phyloP scores from a whole-genome alignment of 2,329 filamentous ascomycete genomes.

The Cytospora schulzeri region DNA sequence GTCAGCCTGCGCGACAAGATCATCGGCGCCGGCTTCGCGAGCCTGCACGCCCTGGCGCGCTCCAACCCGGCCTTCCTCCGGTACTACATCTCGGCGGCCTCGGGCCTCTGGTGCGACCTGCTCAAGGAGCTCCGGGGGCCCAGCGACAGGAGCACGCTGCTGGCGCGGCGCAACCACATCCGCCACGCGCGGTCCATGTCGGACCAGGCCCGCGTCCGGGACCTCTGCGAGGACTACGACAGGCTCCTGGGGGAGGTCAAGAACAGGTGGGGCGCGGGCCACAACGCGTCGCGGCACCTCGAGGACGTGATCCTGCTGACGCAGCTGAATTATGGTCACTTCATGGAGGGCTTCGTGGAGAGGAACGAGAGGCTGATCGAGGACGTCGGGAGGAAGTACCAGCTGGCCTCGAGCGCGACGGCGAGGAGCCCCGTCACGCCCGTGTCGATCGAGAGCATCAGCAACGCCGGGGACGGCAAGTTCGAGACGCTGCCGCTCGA shows the following conservation, averaged over 20 bases:
- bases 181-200: conserved; percentile 21
- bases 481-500: conserved; percentile 3
- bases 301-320: conserved; percentile 27
- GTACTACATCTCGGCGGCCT: conserved; percentile 28
- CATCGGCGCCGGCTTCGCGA: conserved; percentile 26
- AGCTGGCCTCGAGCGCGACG: conserved; percentile 7
- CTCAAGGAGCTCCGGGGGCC: conserved; percentile 26
- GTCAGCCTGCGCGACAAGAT: conserved; percentile 26
- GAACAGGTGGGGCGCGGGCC: conserved; percentile 20
- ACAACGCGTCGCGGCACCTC: conserved; percentile 25
- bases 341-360: conserved; percentile 22
- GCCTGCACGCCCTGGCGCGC: conserved; percentile 27
- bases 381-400: conserved; percentile 24
- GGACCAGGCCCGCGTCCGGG: conserved; percentile 8
- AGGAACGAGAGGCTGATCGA: conserved; percentile 22
- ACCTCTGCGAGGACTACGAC: conserved; percentile 26
- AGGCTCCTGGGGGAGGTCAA: conserved; percentile 21
- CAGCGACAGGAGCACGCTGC: conserved; percentile 28
- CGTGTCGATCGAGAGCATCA: conserved; percentile 5
- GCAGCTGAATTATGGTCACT: conserved; percentile 27
- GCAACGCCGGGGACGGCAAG: background rate
- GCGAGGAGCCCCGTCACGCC: background rate
- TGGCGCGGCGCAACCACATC: conserved; percentile 28
- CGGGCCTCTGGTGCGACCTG: conserved; percentile 28
- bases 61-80: conserved; percentile 23